Evolutionary conservation across 2,329 filamentous ascomycete genomes (phyloP).

Genomic region (Amphichorda felina): DNA sequence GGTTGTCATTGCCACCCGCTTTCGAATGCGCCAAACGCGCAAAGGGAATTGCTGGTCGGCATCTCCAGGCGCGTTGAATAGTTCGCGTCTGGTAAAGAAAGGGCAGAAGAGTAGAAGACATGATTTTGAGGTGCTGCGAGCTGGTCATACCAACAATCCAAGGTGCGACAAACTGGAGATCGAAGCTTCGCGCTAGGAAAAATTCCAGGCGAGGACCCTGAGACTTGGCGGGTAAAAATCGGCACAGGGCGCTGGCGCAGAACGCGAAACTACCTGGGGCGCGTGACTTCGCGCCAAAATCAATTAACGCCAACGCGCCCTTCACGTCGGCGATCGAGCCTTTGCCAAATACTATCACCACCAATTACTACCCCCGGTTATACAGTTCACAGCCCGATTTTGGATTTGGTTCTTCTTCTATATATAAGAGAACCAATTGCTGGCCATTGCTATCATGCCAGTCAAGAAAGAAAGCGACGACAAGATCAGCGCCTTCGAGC

Average conservation of each 20-base stretch:
- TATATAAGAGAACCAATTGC: too few species aligned
- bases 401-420: too few species aligned
- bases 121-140: slow-evolving; percentile 11
- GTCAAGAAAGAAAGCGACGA: slow-evolving; percentile 27
- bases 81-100: slow-evolving; percentile 67
- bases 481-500: slow-evolving; percentile 71
- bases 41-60: not conserved
- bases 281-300: slow-evolving; percentile 9
- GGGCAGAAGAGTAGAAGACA: slow-evolving; percentile 42
- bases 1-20: slow-evolving; percentile 3
- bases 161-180: not conserved
- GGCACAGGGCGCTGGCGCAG: not conserved
- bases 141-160: not conserved
- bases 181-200: not conserved
- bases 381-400: too few species aligned
- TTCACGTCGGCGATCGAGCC: not conserved
- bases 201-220: not conserved
- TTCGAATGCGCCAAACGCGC: not conserved
- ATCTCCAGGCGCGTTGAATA: slow-evolving; percentile 18
- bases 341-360: not conserved
- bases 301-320: slow-evolving; percentile 3
- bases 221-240: not conserved
- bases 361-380: too few species aligned
- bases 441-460: too few species aligned
- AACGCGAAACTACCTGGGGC: not conserved